Evolutionary conservation across 192 early-diverging fungal genomes (phyloP).

Genomic region (Blastocladiella britannica): DNA sequence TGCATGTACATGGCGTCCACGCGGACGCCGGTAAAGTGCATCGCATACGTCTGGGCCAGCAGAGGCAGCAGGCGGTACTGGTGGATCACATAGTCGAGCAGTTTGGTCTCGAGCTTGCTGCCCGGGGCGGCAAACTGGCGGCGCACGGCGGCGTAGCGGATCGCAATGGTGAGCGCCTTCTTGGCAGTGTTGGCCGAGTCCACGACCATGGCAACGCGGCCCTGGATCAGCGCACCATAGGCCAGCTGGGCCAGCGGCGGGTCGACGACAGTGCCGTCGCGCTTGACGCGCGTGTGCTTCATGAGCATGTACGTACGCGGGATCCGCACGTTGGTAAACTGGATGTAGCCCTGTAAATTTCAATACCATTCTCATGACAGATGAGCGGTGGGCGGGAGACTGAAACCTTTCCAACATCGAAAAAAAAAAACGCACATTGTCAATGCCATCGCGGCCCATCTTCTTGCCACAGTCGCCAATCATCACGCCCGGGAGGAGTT

Average conservation of each 20-base stretch:
- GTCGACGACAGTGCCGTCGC: conserved; percentile 55
- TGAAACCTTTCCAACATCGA: too few relatives aligned
- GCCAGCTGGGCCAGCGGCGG: conserved; percentile 64
- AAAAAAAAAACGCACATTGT: conserved; percentile 42
- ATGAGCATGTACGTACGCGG: conserved; percentile 78
- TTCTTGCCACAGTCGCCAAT: conserved; percentile 88
- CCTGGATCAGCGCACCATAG: conserved; percentile 71
- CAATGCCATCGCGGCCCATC: conserved; percentile 77
- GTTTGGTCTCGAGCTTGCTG: conserved; percentile 56
- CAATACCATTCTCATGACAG: too few relatives aligned
- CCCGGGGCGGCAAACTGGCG: conserved; percentile 58
- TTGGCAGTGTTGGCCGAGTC: conserved; percentile 72
- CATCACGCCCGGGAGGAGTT: conserved; percentile 59
- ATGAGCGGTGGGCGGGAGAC: too few relatives aligned
- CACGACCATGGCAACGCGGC: conserved; percentile 59
- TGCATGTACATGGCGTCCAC: conserved; percentile 51
- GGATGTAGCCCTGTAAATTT: too few relatives aligned
- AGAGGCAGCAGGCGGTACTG: conserved; percentile 83
- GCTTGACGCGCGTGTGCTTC: conserved; percentile 76
- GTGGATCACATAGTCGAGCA: conserved; percentile 84
- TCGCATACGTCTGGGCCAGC: conserved; percentile 70
- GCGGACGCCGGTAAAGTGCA: conserved; percentile 75
- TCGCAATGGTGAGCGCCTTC: conserved; percentile 75
- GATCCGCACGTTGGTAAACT: conserved; percentile 77
- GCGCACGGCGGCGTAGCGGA: conserved; percentile 75